Evolutionary conservation across 345 rosid species (phyloP).

Genomic region (Noccaea caerulescens): DNA sequence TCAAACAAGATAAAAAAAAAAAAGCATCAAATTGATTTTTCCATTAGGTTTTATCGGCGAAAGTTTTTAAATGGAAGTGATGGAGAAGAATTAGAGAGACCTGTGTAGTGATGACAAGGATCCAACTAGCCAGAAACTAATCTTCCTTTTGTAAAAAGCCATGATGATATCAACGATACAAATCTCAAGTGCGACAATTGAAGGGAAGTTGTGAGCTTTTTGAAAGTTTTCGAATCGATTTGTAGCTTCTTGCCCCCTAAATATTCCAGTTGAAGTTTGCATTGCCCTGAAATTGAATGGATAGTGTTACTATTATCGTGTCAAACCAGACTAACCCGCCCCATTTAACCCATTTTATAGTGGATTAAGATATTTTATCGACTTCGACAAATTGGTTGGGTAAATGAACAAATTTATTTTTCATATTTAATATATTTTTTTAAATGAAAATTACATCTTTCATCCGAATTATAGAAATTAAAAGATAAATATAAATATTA

Average conservation of each 20-base stretch:
- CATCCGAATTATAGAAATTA: too few relatives aligned
- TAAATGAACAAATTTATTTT: too few relatives aligned
- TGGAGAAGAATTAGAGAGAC: slow-evolving; percentile 24
- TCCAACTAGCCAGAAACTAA: slow-evolving; percentile 65
- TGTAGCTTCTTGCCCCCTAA: slow-evolving; percentile 46
- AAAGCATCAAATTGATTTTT: not conserved
- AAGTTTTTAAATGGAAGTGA: not conserved
- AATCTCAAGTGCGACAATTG: slow-evolving; percentile 66
- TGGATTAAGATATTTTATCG: not conserved
- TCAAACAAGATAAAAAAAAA: not conserved
- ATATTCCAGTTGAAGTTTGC: slow-evolving; percentile 72
- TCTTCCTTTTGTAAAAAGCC: slow-evolving; percentile 61
- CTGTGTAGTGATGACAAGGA: slow-evolving; percentile 67
- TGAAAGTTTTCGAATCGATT: slow-evolving; percentile 14
- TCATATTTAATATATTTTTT: too few relatives aligned
- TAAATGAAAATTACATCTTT: too few relatives aligned
- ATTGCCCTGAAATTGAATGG: slow-evolving; percentile 55
- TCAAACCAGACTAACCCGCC: not conserved
- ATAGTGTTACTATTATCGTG: not conserved
- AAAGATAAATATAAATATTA: too few relatives aligned
- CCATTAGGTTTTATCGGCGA: not conserved
- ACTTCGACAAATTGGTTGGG: too few relatives aligned
- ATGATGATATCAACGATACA: slow-evolving; percentile 63
- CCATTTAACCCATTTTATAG: not conserved
- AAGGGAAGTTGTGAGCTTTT: slow-evolving; percentile 47